Conservation (phyloP, 2,329 filamentous ascomycete genomes). For the Fusarium hainanense region DNA sequence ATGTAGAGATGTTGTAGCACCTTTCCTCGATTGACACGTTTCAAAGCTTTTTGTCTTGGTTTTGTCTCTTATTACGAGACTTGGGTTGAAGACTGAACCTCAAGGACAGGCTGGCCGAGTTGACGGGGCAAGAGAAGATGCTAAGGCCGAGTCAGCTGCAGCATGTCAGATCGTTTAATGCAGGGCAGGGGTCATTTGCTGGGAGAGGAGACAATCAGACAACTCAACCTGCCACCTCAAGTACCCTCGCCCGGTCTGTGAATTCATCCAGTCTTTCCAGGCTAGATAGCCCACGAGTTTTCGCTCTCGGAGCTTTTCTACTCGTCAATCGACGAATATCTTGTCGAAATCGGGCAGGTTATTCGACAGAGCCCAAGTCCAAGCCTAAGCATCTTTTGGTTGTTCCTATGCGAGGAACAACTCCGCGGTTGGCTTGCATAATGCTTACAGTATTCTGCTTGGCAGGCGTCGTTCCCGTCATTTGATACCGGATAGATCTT, state of each 20-base stretch:
- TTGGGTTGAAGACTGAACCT: neutral
- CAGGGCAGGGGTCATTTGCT: slow-evolving; percentile 11
- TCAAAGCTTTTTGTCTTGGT: slow-evolving; percentile 12
- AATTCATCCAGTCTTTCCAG: neutral
- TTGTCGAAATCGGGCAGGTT: slow-evolving; percentile 1
- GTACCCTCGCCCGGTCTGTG: neutral
- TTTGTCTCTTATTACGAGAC: neutral
- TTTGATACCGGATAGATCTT: neutral
- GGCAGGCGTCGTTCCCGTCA: slow-evolving; percentile 11
- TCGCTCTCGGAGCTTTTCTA: slow-evolving; percentile 6
- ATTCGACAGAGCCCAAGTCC: neutral
- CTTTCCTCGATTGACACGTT: slow-evolving; percentile 21
- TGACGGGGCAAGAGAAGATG: neutral
- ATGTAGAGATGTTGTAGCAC: neutral
- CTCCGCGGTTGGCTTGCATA: neutral
- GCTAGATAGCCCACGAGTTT: neutral
- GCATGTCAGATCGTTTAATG: slow-evolving; percentile 21
- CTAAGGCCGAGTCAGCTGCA: slow-evolving; percentile 1
- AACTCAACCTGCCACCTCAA: neutral
- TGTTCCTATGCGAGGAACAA: neutral
- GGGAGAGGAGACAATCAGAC: neutral
- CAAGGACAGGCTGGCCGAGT: neutral
- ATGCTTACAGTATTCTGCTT: slow-evolving; percentile 2
- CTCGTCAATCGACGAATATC: slow-evolving; percentile 7
- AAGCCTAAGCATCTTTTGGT: neutral